phyloP scores from a whole-genome alignment of 306 rosid genomes.

The Dalbergia cochinchinensis region DNA sequence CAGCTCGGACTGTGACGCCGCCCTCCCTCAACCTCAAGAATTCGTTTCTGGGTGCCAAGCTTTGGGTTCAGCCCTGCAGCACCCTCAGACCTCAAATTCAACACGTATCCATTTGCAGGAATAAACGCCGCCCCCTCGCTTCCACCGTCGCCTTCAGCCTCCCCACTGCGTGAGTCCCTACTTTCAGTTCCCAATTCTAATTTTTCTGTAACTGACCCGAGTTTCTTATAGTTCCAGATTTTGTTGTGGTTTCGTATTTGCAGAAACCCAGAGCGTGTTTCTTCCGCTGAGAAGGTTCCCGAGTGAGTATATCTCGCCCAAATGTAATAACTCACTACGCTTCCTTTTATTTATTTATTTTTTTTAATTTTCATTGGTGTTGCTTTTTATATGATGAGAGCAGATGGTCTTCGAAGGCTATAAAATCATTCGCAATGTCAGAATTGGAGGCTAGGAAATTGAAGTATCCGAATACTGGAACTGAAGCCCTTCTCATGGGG shows the following conservation, averaged over 20 bases:
- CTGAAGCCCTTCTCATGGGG: constrained; percentile 84
- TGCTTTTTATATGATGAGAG: constrained; percentile 41
- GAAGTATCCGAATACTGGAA: constrained; percentile 65
- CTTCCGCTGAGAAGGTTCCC: constrained; percentile 59
- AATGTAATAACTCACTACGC: background rate
- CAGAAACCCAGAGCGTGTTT: constrained; percentile 66
- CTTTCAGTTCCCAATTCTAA: background rate
- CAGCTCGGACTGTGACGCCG: constrained; percentile 27
- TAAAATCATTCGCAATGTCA: constrained; percentile 77
- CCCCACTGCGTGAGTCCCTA: constrained; percentile 72
- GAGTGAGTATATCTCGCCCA: constrained; percentile 57
- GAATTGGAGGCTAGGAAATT: constrained; percentile 82
- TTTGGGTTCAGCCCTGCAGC: constrained; percentile 47
- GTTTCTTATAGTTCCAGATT: constrained; percentile 51
- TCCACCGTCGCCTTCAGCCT: constrained; percentile 68
- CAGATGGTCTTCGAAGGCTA: constrained; percentile 86
- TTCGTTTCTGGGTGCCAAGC: constrained; percentile 60
- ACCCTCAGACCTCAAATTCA: constrained; percentile 36
- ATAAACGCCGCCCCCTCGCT: constrained; percentile 47
- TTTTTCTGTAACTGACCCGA: background rate
- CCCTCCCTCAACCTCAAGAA: constrained; percentile 22
- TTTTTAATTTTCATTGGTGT: background rate
- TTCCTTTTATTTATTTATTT: background rate
- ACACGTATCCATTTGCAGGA: constrained; percentile 23
- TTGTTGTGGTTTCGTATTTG: constrained; percentile 54